phyloP scores from a whole-genome alignment of 257 asterid genomes.

The Phtheirospermum japonicum region DNA sequence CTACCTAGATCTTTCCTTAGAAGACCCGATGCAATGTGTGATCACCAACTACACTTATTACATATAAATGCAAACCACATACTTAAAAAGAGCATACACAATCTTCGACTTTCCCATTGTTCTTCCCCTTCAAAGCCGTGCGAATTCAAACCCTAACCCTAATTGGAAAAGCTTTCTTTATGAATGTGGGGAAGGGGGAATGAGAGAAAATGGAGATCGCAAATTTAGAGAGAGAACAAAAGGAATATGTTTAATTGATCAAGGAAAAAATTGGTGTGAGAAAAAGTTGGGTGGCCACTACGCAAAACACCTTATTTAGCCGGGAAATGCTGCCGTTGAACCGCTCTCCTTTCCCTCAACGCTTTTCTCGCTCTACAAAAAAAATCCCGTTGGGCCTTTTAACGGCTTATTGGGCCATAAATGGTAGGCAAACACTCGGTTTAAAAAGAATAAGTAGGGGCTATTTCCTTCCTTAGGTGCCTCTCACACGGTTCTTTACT shows the following conservation, averaged over 20 bases:
- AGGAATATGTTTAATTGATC: slow-evolving; percentile 26
- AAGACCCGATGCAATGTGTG: slow-evolving; percentile 30
- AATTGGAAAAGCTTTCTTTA: slow-evolving; percentile 22
- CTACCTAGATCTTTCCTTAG: slow-evolving; percentile 13
- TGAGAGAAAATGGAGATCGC: slow-evolving; percentile 26
- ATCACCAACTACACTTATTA: slow-evolving; percentile 25
- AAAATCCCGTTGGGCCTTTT: slow-evolving; percentile 8
- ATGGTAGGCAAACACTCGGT: too few relatives aligned
- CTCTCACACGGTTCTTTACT: too few relatives aligned
- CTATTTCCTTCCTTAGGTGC: too few relatives aligned
- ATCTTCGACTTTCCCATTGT: slow-evolving; percentile 27
- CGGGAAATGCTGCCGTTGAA: slow-evolving; percentile 48
- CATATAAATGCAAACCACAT: slow-evolving; percentile 16
- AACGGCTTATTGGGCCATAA: background rate
- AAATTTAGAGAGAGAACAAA: slow-evolving; percentile 32
- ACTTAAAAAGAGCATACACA: slow-evolving; percentile 11
- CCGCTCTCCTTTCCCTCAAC: slow-evolving; percentile 35
- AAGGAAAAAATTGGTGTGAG: slow-evolving; percentile 26
- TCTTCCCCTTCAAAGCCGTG: slow-evolving; percentile 27
- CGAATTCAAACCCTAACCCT: slow-evolving; percentile 33
- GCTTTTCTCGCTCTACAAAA: slow-evolving; percentile 34
- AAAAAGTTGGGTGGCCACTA: slow-evolving; percentile 33
- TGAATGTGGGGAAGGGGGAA: slow-evolving; percentile 28
- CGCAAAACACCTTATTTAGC: slow-evolving; percentile 36
- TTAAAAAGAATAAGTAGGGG: too few relatives aligned